Percentiles rank a stretch among this genome's conserved stretches.
These are phyloP conservation scores for Cicer yamashitae DNA, from an alignment of 306 rosid species.

Conservation along the genomic window DNA sequence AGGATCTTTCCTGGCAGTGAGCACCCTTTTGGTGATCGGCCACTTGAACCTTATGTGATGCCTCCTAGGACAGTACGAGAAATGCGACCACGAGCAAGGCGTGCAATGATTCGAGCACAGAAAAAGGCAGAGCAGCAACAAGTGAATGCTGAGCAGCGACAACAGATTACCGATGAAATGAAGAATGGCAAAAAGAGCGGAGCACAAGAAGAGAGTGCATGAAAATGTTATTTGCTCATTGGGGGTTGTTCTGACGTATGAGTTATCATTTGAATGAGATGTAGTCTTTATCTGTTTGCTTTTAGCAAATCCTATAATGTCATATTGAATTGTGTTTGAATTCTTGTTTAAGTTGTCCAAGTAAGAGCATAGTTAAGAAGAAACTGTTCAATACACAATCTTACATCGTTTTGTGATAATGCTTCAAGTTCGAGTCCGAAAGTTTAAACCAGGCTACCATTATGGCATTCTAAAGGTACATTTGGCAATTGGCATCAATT, in stretches of 20 bases:
- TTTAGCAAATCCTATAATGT: slow-evolving; percentile 27
- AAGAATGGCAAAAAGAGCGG: slow-evolving; percentile 56
- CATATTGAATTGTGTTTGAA: slow-evolving; percentile 12
- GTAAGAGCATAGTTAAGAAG: slow-evolving; percentile 13
- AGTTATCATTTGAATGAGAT: slow-evolving; percentile 2
- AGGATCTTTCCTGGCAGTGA: slow-evolving; percentile 81
- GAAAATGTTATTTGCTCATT: slow-evolving; percentile 42
- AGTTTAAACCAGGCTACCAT: slow-evolving; percentile 1
- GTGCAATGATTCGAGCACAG: slow-evolving; percentile 90
- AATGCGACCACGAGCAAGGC: slow-evolving; percentile 81
- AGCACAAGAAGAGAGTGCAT: slow-evolving; percentile 56
- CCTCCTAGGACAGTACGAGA: slow-evolving; percentile 80
- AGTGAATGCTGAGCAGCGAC: slow-evolving; percentile 70
- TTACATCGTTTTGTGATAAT: slow-evolving; percentile 22
- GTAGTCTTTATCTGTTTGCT: slow-evolving; percentile 9
- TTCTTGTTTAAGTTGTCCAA: neutral
- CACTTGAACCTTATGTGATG: slow-evolving; percentile 78
- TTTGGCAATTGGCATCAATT: neutral
- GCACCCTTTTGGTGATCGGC: slow-evolving; percentile 83
- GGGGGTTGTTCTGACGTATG: neutral
- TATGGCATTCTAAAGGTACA: neutral
- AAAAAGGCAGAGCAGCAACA: slow-evolving; percentile 78
- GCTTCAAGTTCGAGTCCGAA: slow-evolving; percentile 8
- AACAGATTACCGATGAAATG: slow-evolving; percentile 47
- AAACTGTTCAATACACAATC: slow-evolving; percentile 31